These are phyloP conservation scores for Allomyces javanicus DNA, from an alignment of 192 early-diverging fungal genomes.

Conservation along the genomic window DNA sequence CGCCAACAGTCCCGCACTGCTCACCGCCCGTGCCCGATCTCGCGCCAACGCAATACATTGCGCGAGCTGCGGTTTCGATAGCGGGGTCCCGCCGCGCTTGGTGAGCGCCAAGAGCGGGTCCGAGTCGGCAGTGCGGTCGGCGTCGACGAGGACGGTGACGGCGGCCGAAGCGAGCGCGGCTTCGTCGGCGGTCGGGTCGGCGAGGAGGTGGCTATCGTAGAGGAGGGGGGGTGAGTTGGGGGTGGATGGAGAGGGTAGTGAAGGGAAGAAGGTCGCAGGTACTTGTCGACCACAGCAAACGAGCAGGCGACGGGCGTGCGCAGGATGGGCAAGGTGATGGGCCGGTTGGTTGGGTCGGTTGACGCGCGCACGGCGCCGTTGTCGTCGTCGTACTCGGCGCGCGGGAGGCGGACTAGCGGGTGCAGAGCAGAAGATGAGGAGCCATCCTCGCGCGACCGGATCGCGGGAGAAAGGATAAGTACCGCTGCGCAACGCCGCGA, in stretches of 20 bases:
- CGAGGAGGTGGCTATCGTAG: not conserved
- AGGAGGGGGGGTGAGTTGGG: not conserved
- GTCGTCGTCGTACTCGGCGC: slow-evolving; percentile 37
- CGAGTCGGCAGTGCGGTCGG: not conserved
- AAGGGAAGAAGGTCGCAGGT: slow-evolving; percentile 7
- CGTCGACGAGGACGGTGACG: not conserved
- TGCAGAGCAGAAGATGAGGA: not conserved
- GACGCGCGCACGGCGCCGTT: slow-evolving; percentile 42
- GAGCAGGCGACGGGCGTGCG: slow-evolving; percentile 32
- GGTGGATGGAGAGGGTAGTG: not conserved
- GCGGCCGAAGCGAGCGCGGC: not conserved
- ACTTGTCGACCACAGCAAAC: slow-evolving; percentile 44
- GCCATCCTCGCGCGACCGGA: too few species aligned
- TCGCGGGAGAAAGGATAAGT: slow-evolving; percentile 6
- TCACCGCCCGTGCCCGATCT: too few species aligned
- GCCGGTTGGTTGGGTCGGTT: slow-evolving; percentile 7
- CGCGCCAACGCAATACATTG: too few species aligned
- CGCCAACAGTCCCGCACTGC: too few species aligned
- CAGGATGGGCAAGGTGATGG: slow-evolving; percentile 23
- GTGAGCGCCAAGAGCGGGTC: too few species aligned
- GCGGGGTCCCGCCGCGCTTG: too few species aligned
- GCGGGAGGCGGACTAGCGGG: slow-evolving; percentile 28
- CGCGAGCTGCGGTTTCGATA: too few species aligned
- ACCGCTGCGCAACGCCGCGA: slow-evolving; percentile 58
- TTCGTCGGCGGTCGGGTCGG: not conserved